Evolutionary conservation across 2,329 filamentous ascomycete species (phyloP), one percentile per base, ranked within the genome.

Genomic region (Coleophoma crateriformis): DNA sequence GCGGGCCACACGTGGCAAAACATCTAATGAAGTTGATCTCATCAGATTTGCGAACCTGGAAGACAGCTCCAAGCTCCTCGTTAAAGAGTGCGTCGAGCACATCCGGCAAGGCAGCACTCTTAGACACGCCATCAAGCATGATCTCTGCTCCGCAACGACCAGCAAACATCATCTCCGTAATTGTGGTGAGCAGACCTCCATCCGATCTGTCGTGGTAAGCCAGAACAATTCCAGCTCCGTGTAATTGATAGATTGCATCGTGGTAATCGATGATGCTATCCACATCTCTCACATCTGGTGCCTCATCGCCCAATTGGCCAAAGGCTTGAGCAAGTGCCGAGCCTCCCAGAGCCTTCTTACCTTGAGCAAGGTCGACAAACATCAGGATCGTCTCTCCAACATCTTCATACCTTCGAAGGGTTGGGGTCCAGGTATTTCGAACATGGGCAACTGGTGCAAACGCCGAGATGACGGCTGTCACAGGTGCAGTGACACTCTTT

Each of bases 91-190:
- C 80, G 49, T 90, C 82, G 7, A 96, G 72, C 15, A 95, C 69
- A 61, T 83, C 74, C 1, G 54, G 40, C 7, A 83, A 76, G 42
- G 81, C 72, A 40, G 84, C 76, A 20, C 81, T 82, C 52, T 81
- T 82, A 27, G 79, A 71, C 37, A 90, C 75, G 48, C 79, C 80
- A 64, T 96, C 91, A 50, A 96, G 75, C 76, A 88, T 87, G 52
- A 97, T 76, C 58, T 95, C 88, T 32, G 90, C 79, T 53, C 92
- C 94, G 62, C 88, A 95, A 49, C 91, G 87, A 27, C 94, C 94
- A 33, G 94, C 92, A 66, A 97, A 97, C 82, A 95, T 95, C 94
- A 97, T 97, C 71, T 99, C 94, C 3, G 85, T 88, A 33, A 97
- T 72, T 6, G 92, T 91, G 1, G 92, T 94, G 64, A 97, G 81